These are phyloP conservation scores for Aspergillus sp. DNA, from an alignment of 2,329 filamentous ascomycete genomes.

Conservation along the genomic window DNA sequence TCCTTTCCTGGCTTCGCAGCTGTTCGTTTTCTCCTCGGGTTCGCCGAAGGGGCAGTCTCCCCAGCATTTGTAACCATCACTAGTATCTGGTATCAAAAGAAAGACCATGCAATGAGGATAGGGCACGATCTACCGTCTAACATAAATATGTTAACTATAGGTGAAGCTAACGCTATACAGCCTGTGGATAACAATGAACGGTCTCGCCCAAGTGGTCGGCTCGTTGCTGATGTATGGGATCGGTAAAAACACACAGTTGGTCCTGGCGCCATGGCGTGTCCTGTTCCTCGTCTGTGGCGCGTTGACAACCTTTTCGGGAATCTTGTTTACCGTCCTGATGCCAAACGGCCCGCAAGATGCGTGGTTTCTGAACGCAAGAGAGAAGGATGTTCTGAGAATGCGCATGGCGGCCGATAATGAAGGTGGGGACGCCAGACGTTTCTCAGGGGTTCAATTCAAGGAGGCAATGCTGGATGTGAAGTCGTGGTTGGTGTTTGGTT, in stretches of 20 bases:
- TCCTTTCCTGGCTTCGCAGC: constrained; percentile 42
- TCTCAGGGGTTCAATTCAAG: constrained; percentile 44
- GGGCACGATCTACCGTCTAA: constrained; percentile 9
- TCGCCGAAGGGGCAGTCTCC: constrained; percentile 46
- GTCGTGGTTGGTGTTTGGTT: constrained; percentile 45
- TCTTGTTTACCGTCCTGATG: constrained; percentile 49
- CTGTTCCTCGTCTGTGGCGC: constrained; percentile 54
- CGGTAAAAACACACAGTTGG: constrained; percentile 39
- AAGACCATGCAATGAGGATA: constrained; percentile 36
- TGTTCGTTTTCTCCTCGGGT: constrained; percentile 46
- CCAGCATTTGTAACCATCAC: constrained; percentile 51
- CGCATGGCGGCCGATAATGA: constrained; percentile 24
- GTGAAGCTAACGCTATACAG: no score
- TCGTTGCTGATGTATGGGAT: constrained; percentile 54
- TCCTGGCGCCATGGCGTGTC: constrained; percentile 47
- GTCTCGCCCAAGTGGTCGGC: constrained; percentile 48
- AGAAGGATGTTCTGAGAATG: constrained; percentile 41
- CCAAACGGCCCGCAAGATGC: constrained; percentile 48
- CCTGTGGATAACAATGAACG: constrained; percentile 47
- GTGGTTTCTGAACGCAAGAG: constrained; percentile 49
- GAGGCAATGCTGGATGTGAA: constrained; percentile 46
- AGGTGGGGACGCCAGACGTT: constrained; percentile 43
- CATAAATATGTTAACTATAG: no score
- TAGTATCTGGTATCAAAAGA: constrained; percentile 42
- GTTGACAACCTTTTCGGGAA: constrained; percentile 44